phyloP scores from a whole-genome alignment of 2,329 filamentous ascomycete genomes.

The Lasiodiplodia theobromae region DNA sequence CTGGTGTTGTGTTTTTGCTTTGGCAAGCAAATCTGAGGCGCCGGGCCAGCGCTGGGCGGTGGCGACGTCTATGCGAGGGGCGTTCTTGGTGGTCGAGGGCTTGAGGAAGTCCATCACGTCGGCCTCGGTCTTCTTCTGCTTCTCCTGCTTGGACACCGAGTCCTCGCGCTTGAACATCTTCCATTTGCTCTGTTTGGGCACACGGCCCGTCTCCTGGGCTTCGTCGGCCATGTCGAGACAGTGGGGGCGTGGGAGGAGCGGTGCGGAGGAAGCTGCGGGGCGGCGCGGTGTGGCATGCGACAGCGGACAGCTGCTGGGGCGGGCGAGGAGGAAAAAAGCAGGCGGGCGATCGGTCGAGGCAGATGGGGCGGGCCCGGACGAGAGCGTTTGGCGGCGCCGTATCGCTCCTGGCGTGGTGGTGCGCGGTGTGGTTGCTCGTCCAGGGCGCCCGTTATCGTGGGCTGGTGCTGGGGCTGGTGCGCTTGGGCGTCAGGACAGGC shows the following conservation, averaged over 20 bases:
- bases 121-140: constrained; percentile 47
- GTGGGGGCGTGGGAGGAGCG: constrained; percentile 25
- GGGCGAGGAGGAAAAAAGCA: neutral
- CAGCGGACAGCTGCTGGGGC: neutral
- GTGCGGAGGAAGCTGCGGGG: constrained; percentile 10
- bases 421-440: constrained; percentile 22
- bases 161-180: constrained; percentile 57
- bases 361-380: constrained; percentile 20
- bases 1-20: constrained; percentile 34
- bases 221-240: constrained; percentile 42
- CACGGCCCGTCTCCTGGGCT: constrained; percentile 38
- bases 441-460: constrained; percentile 29
- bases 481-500: constrained; percentile 25
- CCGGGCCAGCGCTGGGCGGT: constrained; percentile 60
- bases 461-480: constrained; percentile 16
- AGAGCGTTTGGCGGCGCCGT: constrained; percentile 16
- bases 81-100: constrained; percentile 55
- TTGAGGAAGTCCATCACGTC: constrained; percentile 66
- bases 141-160: constrained; percentile 38
- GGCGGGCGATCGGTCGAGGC: neutral
- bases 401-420: constrained; percentile 28
- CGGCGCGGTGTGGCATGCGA: constrained; percentile 23
- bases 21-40: constrained; percentile 51
- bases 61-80: constrained; percentile 57
- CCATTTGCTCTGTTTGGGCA: constrained; percentile 56